Conservation (phyloP, 176 grass and related monocot species). For the Stipa capillata region DNA sequence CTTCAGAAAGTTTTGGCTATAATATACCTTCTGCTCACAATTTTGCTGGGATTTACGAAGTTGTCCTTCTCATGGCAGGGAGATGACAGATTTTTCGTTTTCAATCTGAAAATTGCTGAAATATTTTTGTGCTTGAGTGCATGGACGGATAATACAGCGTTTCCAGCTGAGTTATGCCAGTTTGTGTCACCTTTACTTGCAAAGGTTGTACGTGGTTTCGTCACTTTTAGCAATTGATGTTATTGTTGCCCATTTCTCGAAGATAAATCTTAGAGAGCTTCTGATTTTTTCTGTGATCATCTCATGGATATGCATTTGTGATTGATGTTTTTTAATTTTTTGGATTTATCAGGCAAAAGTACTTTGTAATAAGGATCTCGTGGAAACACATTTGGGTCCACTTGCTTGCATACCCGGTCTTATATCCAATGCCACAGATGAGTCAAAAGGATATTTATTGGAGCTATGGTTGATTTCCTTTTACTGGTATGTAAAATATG, state of each 20-base stretch:
- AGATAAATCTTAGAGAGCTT: too few species aligned
- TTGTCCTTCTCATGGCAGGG: slow-evolving; percentile 42
- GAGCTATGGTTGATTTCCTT: slow-evolving; percentile 38
- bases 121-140: slow-evolving; percentile 48
- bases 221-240: not conserved
- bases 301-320: not conserved
- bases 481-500: not conserved
- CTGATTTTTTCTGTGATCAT: not conserved
- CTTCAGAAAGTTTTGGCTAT: not conserved
- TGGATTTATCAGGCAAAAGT: slow-evolving; percentile 25
- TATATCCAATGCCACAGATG: slow-evolving; percentile 35
- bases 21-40: too few species aligned
- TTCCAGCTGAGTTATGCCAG: slow-evolving; percentile 47
- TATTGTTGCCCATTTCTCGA: too few species aligned
- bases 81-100: slow-evolving; percentile 55
- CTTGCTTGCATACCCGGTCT: slow-evolving; percentile 34
- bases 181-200: slow-evolving; percentile 47
- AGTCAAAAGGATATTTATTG: slow-evolving; percentile 49
- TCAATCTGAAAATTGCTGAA: slow-evolving; percentile 70
- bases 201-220: slow-evolving; percentile 28
- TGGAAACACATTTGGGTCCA: slow-evolving; percentile 51
- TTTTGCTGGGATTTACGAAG: not conserved
- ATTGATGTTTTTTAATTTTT: not conserved
- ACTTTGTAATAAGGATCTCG: slow-evolving; percentile 42
- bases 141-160: slow-evolving; percentile 31